Conservation (phyloP, 179 eudicot species). For the Vitellaria paradoxa region DNA sequence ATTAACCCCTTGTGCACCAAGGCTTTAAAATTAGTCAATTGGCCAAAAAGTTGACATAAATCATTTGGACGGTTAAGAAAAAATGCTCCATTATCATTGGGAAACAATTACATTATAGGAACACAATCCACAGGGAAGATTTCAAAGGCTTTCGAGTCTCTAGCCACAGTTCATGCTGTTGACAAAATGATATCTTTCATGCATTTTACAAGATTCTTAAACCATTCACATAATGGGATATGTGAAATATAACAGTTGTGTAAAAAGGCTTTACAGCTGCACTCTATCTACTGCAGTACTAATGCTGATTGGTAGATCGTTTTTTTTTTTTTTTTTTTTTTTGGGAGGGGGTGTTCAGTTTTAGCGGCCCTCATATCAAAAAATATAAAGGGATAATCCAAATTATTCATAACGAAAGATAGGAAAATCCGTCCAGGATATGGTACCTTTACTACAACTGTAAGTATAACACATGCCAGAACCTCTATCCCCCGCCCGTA, state of each 20-base stretch:
- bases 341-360: no score
- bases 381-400: neutral
- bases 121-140: neutral
- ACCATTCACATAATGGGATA: neutral
- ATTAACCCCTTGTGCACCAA: neutral
- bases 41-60: neutral
- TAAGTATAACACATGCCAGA: slow-evolving; percentile 97
- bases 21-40: neutral
- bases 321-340: no score
- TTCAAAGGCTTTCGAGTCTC: neutral
- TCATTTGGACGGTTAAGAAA: neutral
- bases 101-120: neutral
- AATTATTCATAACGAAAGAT: neutral
- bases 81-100: neutral
- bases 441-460: slow-evolving; percentile 96
- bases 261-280: neutral
- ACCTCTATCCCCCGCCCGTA: slow-evolving; percentile 95
- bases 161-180: neutral
- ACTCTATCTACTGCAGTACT: neutral
- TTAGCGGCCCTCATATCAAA: neutral
- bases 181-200: neutral
- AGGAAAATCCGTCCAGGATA: neutral
- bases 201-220: neutral
- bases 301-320: neutral
- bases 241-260: neutral